Conservation (phyloP, 768 basidiomycete genomes). For the Hericium erinaceus region DNA sequence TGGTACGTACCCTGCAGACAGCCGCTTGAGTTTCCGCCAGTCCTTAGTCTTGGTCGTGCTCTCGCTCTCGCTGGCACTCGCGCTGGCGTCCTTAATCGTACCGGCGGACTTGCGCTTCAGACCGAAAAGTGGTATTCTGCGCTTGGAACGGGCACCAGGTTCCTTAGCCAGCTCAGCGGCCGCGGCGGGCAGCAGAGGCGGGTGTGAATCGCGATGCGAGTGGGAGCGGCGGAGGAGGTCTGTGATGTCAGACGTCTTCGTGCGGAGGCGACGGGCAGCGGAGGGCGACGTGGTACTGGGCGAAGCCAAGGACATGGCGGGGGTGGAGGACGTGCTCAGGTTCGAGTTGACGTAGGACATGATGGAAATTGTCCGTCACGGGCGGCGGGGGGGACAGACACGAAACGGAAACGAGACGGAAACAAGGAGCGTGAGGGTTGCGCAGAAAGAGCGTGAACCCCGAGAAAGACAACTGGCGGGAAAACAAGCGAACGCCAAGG, state of each 20-base stretch:
- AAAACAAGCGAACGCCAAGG: no score
- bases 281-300: constrained; percentile 1
- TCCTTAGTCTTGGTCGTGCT: background rate
- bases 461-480: no score
- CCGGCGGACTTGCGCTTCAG: constrained; percentile 10
- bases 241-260: constrained; percentile 12
- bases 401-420: background rate
- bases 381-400: background rate
- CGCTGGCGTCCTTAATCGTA: background rate
- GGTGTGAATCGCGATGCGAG: constrained; percentile 2
- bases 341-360: background rate
- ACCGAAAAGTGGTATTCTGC: constrained; percentile 13
- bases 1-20: background rate
- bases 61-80: background rate
- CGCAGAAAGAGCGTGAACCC: no score
- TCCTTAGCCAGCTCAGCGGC: background rate
- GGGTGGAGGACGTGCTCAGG: background rate
- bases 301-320: constrained; percentile 1
- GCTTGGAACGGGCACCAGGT: background rate
- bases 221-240: constrained; percentile 12
- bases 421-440: no score
- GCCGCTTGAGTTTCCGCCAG: background rate
- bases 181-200: background rate
- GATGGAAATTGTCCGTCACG: background rate
- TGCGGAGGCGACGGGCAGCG: constrained; percentile 7